Percentiles rank a stretch among this genome's conserved stretches.
phyloP scores from a whole-genome alignment of 2,329 filamentous ascomycete species.

The Dactylellina parvicollis region DNA sequence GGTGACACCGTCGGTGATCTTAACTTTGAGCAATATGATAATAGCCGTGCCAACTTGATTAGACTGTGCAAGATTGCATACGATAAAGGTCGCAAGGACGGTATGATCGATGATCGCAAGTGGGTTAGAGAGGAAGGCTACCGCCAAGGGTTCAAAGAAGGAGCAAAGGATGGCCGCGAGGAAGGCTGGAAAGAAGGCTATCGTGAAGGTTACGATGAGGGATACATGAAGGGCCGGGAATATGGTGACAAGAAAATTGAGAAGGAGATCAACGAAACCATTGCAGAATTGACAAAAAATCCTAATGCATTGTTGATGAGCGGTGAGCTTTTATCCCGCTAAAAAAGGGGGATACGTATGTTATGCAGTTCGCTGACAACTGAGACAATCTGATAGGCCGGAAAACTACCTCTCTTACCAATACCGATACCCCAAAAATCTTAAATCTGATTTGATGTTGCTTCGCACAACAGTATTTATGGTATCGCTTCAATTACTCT shows the following conservation, averaged over 20 bases:
- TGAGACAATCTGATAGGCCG: no score
- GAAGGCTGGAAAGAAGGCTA: conserved; percentile 47
- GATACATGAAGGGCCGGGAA: conserved; percentile 43
- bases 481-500: neutral
- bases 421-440: neutral
- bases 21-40: conserved; percentile 27
- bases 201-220: conserved; percentile 35
- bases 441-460: conserved; percentile 19
- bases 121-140: conserved; percentile 35
- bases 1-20: conserved; percentile 2
- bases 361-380: neutral
- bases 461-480: neutral
- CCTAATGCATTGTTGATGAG: conserved; percentile 35
- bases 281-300: conserved; percentile 41
- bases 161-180: conserved; percentile 25
- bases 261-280: conserved; percentile 44
- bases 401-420: neutral
- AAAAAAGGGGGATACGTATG: neutral
- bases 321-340: conserved; percentile 10
- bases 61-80: conserved; percentile 44
- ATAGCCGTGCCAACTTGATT: conserved; percentile 30
- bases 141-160: conserved; percentile 33
- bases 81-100: conserved; percentile 35
- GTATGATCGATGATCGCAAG: conserved; percentile 31
- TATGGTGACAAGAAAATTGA: conserved; percentile 49